Evolutionary conservation across 2,329 filamentous ascomycete species (phyloP).

Genomic region (Fusarium sp.): DNA sequence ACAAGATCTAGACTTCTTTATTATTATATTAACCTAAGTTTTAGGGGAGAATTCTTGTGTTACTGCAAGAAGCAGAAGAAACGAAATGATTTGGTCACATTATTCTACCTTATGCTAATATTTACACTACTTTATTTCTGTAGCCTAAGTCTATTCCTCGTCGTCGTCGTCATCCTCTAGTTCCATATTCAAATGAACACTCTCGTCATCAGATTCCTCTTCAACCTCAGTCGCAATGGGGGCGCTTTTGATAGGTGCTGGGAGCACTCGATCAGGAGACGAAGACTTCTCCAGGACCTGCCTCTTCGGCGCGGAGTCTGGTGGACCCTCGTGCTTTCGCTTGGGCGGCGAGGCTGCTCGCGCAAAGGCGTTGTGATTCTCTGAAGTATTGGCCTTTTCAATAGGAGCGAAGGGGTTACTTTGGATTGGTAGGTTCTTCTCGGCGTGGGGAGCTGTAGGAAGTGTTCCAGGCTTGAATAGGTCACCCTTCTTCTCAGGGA

Average conservation of each 20-base stretch:
- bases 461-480: conserved; percentile 39
- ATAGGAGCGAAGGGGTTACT: conserved; percentile 53
- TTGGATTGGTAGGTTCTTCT: conserved; percentile 46
- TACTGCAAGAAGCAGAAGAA: no score
- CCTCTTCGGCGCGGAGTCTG: conserved; percentile 52
- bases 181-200: conserved; percentile 69
- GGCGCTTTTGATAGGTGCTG: conserved; percentile 28
- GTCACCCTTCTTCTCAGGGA: conserved; percentile 28
- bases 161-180: conserved; percentile 62
- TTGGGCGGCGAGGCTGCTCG: conserved; percentile 50
- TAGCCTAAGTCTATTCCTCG: conserved; percentile 30
- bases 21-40: not conserved
- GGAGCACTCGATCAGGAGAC: conserved; percentile 34
- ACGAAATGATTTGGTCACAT: no score
- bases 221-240: conserved; percentile 38
- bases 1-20: no score
- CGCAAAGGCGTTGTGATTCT: conserved; percentile 14
- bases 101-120: not conserved
- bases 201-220: conserved; percentile 56
- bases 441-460: conserved; percentile 32
- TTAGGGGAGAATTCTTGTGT: not conserved
- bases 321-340: conserved; percentile 54
- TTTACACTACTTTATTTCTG: not conserved
- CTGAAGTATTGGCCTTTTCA: conserved; percentile 29
- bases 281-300: conserved; percentile 53